A percentile compares a stretch with the other conserved stretches of the same genome.
Conservation (phyloP, 805 yeast species). For the Teunomyces barrocoloradensis region DNA sequence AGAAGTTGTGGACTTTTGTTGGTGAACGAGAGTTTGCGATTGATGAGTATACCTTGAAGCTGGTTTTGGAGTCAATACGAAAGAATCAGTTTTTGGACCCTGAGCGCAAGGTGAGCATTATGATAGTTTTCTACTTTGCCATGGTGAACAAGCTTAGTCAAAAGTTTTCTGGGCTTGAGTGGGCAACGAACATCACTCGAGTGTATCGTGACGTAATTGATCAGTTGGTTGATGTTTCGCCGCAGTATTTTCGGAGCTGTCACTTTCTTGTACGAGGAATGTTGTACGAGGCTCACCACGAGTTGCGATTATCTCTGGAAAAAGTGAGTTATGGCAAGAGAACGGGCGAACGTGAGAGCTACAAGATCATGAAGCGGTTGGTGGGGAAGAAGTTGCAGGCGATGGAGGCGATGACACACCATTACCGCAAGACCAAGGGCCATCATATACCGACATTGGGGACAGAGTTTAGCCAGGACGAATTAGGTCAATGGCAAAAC, state of each 20-base stretch:
- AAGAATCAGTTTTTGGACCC: conserved; percentile 3
- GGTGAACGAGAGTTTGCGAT: conserved; percentile 1
- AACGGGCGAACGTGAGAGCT: conserved; percentile 6
- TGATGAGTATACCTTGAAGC: conserved; percentile 7
- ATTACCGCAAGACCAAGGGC: neutral
- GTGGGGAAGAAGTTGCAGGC: conserved; percentile 6
- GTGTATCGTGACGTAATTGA: conserved; percentile 8
- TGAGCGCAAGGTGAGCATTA: neutral
- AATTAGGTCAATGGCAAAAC: conserved; percentile 2
- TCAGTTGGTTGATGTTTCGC: conserved; percentile 4
- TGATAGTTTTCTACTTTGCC: conserved; percentile 7
- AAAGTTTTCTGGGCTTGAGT: neutral
- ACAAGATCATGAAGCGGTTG: conserved; percentile 8
- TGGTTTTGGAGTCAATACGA: conserved; percentile 5
- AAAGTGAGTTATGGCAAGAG: conserved; percentile 4
- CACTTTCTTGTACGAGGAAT: conserved; percentile 8
- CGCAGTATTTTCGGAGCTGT: neutral
- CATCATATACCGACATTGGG: neutral
- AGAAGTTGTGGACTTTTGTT: conserved; percentile 7
- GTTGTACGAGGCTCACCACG: conserved; percentile 8
- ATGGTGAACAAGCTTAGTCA: neutral
- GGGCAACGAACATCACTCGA: neutral
- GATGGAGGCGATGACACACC: conserved; percentile 5
- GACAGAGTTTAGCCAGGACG: conserved; percentile 1
- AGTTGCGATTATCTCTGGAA: conserved; percentile 9